Evolutionary conservation across 441 rosid species (phyloP).

Genomic region (Jatropha multifida): DNA sequence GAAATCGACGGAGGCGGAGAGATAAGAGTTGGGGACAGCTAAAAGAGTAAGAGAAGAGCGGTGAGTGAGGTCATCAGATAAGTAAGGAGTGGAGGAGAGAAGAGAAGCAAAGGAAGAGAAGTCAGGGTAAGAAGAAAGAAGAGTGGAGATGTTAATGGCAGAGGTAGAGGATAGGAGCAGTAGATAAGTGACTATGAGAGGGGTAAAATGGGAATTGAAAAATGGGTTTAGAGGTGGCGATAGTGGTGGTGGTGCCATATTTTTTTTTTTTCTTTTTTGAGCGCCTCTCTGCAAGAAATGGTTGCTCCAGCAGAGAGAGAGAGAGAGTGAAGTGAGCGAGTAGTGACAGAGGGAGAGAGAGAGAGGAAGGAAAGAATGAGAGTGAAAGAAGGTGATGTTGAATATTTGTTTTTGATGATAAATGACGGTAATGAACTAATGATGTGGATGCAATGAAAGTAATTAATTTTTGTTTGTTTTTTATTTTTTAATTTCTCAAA

Average conservation of each 20-base stretch:
- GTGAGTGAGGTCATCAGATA: conserved; percentile 48
- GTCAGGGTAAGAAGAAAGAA: conserved; percentile 66
- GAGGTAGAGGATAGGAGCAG: conserved; percentile 33
- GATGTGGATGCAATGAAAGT: conserved; percentile 13
- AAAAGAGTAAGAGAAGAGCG: conserved; percentile 71
- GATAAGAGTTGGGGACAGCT: conserved; percentile 70
- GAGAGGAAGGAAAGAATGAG: not conserved
- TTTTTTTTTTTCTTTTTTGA: not conserved
- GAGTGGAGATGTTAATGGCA: conserved; percentile 55
- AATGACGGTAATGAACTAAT: not conserved
- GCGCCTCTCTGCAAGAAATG: conserved; percentile 13
- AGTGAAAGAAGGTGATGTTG: conserved; percentile 1
- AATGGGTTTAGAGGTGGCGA: not conserved
- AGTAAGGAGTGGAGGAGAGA: conserved; percentile 50
- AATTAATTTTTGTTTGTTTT: not conserved
- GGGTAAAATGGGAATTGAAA: conserved; percentile 48
- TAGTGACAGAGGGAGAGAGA: not conserved
- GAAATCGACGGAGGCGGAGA: conserved; percentile 48
- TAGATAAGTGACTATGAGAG: conserved; percentile 35
- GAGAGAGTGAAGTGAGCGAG: conserved; percentile 7
- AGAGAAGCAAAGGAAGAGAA: conserved; percentile 70
- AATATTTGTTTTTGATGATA: conserved; percentile 8
- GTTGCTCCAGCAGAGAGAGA: conserved; percentile 14
- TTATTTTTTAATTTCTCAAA: not conserved
- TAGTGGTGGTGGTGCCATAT: not conserved